These are phyloP conservation scores for Exophiala lecanii-corni DNA, from an alignment of 2,329 filamentous ascomycete species.

Conservation along the genomic window DNA sequence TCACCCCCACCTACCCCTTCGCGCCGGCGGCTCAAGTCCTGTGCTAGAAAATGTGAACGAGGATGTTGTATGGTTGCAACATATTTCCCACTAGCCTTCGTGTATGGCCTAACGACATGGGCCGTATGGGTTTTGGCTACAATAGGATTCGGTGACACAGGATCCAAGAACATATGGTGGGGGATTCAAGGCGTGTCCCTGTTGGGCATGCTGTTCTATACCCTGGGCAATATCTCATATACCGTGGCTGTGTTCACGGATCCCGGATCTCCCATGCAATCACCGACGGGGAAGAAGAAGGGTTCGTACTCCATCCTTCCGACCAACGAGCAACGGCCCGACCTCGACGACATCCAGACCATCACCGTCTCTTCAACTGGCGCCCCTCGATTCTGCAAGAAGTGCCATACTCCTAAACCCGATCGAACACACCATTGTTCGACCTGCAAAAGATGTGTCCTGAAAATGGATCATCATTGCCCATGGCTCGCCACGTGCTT, in stretches of 20 bases:
- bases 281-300: slow-evolving; percentile 25
- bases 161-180: slow-evolving; percentile 21
- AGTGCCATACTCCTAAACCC: slow-evolving; percentile 90
- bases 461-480: slow-evolving; percentile 99
- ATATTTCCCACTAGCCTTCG: slow-evolving; percentile 83
- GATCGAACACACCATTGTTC: slow-evolving; percentile 97
- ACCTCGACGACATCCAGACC: slow-evolving; percentile 54
- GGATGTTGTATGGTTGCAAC: slow-evolving; percentile 73
- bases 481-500: slow-evolving; percentile 97
- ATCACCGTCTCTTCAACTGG: slow-evolving; percentile 93
- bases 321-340: slow-evolving; percentile 55
- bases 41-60: slow-evolving; percentile 61
- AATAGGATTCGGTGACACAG: slow-evolving; percentile 50
- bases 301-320: slow-evolving; percentile 71
- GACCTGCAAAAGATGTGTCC: slow-evolving; percentile 84
- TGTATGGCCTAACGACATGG: slow-evolving; percentile 89
- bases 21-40: slow-evolving; percentile 39
- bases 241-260: slow-evolving; percentile 89
- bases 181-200: slow-evolving; percentile 44
- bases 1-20: slow-evolving; percentile 38
- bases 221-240: slow-evolving; percentile 82
- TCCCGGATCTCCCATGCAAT: slow-evolving; percentile 62
- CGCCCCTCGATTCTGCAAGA: slow-evolving; percentile 88
- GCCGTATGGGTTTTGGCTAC: slow-evolving; percentile 79
- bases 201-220: slow-evolving; percentile 66